A percentile compares a stretch with the other conserved stretches of the same genome.
Evolutionary conservation across 2,329 filamentous ascomycete genomes (phyloP).

Genomic region (Monilinia aucupariae): DNA sequence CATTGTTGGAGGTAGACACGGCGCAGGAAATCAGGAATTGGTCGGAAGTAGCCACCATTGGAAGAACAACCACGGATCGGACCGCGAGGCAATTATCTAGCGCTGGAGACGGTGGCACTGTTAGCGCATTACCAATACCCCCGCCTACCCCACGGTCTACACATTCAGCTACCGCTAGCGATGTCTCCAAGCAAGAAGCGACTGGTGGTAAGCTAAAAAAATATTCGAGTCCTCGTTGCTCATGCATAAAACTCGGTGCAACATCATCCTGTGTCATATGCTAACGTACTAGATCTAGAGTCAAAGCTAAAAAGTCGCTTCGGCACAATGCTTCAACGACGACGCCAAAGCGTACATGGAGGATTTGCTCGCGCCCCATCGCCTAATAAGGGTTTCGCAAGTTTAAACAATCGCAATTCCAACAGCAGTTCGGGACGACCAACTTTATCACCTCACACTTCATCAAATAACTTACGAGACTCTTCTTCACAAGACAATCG

Average conservation of each 20-base stretch:
- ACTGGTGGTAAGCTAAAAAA: conserved; percentile 9
- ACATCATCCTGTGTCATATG: not conserved
- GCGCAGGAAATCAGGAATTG: conserved; percentile 80
- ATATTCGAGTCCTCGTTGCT: not conserved
- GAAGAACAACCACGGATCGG: conserved; percentile 35
- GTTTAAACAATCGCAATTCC: conserved; percentile 53
- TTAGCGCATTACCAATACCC: conserved; percentile 24
- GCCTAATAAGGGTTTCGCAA: conserved; percentile 46
- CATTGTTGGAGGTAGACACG: conserved; percentile 80
- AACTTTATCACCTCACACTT: conserved; percentile 49
- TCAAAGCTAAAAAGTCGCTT: conserved; percentile 58
- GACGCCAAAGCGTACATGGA: conserved; percentile 61
- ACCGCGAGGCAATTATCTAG: conserved; percentile 29
- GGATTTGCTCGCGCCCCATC: conserved; percentile 51
- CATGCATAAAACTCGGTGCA: not conserved
- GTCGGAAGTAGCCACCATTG: conserved; percentile 39
- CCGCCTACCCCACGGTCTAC: conserved; percentile 29
- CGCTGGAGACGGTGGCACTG: conserved; percentile 22
- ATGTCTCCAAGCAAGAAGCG: conserved; percentile 24
- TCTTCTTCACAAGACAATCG: conserved; percentile 41
- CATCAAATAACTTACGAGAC: conserved; percentile 54
- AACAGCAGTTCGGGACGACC: conserved; percentile 56
- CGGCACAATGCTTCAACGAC: conserved; percentile 62
- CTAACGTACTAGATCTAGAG: conserved; percentile 35
- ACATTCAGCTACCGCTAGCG: conserved; percentile 30